Evolutionary conservation across 2,329 filamentous ascomycete species (phyloP).

Genomic region (Colletotrichum tabaci): DNA sequence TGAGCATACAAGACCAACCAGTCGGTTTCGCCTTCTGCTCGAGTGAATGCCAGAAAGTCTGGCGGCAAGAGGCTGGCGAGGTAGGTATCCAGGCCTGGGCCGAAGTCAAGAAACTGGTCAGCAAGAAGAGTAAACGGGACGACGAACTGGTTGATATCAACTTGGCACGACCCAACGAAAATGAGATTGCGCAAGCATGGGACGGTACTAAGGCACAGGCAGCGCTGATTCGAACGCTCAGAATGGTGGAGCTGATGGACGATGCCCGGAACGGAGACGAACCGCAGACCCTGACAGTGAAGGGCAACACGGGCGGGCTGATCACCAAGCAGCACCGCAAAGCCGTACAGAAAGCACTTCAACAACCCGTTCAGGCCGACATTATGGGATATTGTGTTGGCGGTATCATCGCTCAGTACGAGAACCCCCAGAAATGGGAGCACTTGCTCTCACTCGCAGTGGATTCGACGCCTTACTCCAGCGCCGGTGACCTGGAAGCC

Average conservation of each 20-base stretch:
- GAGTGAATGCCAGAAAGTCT: constrained; percentile 7
- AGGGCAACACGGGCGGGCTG: neutral
- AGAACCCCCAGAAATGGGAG: constrained; percentile 16
- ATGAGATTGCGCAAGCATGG: constrained; percentile 29
- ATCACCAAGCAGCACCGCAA: constrained; percentile 35
- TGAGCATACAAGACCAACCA: constrained; percentile 22
- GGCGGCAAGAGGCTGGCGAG: constrained; percentile 25
- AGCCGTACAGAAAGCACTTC: constrained; percentile 29
- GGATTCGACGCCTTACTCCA: constrained; percentile 29
- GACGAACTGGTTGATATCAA: constrained; percentile 27
- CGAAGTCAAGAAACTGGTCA: constrained; percentile 31
- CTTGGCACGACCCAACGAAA: neutral
- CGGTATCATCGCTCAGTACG: constrained; percentile 28
- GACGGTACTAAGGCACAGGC: constrained; percentile 17
- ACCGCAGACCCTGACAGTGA: neutral
- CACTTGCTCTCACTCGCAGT: constrained; percentile 30
- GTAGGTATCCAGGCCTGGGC: constrained; percentile 35
- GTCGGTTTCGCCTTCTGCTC: constrained; percentile 39
- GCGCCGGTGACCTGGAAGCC: constrained; percentile 25
- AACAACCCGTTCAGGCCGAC: constrained; percentile 26
- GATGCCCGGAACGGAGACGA: neutral
- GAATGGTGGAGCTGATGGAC: constrained; percentile 9
- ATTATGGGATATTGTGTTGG: constrained; percentile 34
- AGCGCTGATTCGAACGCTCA: constrained; percentile 22
- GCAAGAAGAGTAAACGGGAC: constrained; percentile 26